Base-by-base conservation (phyloP, 192 early-diverging fungal species). In the Tieghemiomyces parasiticus region DNA sequence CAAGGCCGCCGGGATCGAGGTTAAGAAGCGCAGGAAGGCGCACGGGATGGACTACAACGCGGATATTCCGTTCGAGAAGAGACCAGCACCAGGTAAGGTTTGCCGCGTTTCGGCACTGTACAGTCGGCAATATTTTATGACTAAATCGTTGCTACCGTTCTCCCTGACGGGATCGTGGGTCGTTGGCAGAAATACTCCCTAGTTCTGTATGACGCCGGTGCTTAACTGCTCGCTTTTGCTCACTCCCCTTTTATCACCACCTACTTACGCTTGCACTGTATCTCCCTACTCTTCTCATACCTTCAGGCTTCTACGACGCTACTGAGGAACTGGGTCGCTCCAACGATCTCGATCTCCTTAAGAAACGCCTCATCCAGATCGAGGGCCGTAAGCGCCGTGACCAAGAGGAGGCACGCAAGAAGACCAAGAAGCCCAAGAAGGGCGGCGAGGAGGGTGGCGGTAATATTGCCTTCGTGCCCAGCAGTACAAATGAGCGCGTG, bases 1-100 rank as follows among this genome's bases (percentile, higher is more conserved):
- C 16, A 97, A 95, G 69, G 93, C 92, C 0, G 93, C 95, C 8
- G 95, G 95, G n/a, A 86, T 99, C n/a, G 89, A 92, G 52, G 53
- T 65, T 73, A 88, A 88, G 65, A 76, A 78, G 67, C 81, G 82
- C 61, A 81, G 81, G 59, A 73, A 67, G 16, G 20, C 63, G 62
- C 65, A 71, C 59, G 47, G 69, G 67, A 90, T 95, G 80, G 90
- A 99, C 68, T 96, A 95, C 69, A 96, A 95, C 65, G 83, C 87
- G 33, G 93, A 99, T 52, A 92, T 95, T 59, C 95, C 95, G 12
- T 95, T 93, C 61, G 89, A 97, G 70, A 86, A 85, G 44, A 76
- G 75, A 35, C 87, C 90, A 0, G 79, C 91, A 45, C 75, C 85
- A n/a, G n/a, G n/a, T n/a, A n/a, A n/a, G n/a, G n/a, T n/a, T n/a